Evolutionary conservation across 2,329 filamentous ascomycete species (phyloP), one percentile per base, ranked within the genome.

Genomic region (Shiraia sp.): DNA sequence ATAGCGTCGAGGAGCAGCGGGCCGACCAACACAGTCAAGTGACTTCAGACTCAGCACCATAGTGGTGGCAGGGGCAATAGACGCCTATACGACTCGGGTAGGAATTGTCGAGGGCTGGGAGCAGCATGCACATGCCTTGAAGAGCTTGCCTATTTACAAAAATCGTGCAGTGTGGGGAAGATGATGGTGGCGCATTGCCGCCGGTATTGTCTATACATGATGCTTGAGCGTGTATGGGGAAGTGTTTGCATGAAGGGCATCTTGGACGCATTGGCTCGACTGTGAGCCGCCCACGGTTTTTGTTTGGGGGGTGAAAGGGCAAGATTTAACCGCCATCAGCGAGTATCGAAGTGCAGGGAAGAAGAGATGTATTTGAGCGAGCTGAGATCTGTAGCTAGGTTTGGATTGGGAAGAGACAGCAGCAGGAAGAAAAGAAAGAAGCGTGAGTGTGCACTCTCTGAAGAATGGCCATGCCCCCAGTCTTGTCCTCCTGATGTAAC

Each of bases 1-100:
- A 61, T 57, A 64, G 65, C 51, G 58, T 61, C 47, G 65, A 69
- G 66, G 68, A 69, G 63, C 64, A 62, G 59, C 67, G 67, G 67
- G 47, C 67, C 68, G 66, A 54, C 41, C 51, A 66, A 57, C 50
- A 50, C 40, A 59, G 58, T 66, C 65, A 69, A 67, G 61, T 70
- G 63, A 66, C 61, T 36, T 42, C 51, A 44, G 59, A 58, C 37
- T 49, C 50, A 38, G 51, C 55, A 52, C 57, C 55, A 56, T 57
- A 57, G 53, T 55, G 55, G 47, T 36, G 50, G 43, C 53, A 56
- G 59, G 61, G 57, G 55, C 44, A 49, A 32, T 41, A 42, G 50
- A 44, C 51, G 55, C 53, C 45, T 54, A 45, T 54, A 59, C 57
- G 39, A 56, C 58, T 55, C 58, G 58, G 57, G 54, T 55, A 61